Evolutionary conservation across 2,329 filamentous ascomycete species (phyloP), one percentile per base, ranked within the genome.

Genomic region (Colletotrichum caudatum): DNA sequence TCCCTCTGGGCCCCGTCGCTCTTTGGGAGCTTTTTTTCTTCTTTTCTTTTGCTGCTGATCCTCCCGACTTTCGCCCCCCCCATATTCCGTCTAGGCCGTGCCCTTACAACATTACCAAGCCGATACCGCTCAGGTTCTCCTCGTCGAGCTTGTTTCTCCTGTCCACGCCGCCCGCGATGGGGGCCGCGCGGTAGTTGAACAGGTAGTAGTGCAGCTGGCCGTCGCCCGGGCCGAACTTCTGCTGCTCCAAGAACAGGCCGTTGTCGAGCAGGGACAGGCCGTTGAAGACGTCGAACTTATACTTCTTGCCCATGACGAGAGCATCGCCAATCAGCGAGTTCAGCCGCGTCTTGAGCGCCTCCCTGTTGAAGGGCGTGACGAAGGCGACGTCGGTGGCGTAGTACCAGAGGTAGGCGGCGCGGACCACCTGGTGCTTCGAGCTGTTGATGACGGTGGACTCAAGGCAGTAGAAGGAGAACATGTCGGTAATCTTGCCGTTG

Each of bases 121-220:
- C 96, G 71, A 99, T 91, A 1, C 96, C 95, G 76, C 95, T 96
- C 79, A 94, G 89, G 74, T 89, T 88, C 69, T 91, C 90, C 76
- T 91, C 89, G 79, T 97, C 95, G 50, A 95, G 86, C 76, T 90
- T 84, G 79, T 97, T 97, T 78, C 88, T 90, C 77, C 88, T 87
- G 80, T 98, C 91, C 54, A 98, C 91, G 29, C 96, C 96, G 60
- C 96, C 95, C 0, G 90, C 85, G 77, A 99, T 92, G n/a, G 91
- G 90, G 72, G 93, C 91, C 16, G 94, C 93, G 69, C 94, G 91
- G 85, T 98, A 99, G 83, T 99, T 99, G 88, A 97, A 99, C 41
- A 99, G 86, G 82, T 99, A 99, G 84, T 95, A 99, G 82, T 99
- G 94, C 76, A 99, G 86, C 81, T 96, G 94, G 58, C 96, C 96